Percentiles rank a stretch among this genome's conserved stretches.
phyloP scores from a whole-genome alignment of 2,329 filamentous ascomycete genomes.

The Emmonsia crescens region DNA sequence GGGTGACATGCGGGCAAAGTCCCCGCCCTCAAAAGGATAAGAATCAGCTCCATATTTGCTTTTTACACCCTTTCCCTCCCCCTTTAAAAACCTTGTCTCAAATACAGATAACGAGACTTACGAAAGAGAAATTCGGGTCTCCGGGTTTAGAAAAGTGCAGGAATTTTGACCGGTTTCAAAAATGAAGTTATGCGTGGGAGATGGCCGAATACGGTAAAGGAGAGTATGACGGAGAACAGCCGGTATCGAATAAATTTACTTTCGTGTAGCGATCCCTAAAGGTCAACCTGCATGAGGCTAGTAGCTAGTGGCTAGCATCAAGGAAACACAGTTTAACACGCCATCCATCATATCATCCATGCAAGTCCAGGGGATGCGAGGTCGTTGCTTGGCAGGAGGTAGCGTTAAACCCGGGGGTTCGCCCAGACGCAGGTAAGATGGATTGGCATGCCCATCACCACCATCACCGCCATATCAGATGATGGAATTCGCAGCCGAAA shows the following conservation, averaged over 20 bases:
- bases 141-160: background rate
- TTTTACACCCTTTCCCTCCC: background rate
- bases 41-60: background rate
- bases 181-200: background rate
- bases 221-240: background rate
- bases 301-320: background rate
- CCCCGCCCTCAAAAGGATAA: background rate
- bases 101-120: background rate
- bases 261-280: background rate
- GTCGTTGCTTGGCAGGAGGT: background rate
- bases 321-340: background rate
- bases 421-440: background rate
- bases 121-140: background rate
- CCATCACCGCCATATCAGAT: background rate
- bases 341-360: too few relatives aligned
- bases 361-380: background rate
- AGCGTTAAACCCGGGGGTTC: background rate
- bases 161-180: too few relatives aligned
- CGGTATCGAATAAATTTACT: background rate
- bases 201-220: background rate
- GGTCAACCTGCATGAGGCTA: background rate
- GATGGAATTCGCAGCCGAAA: background rate
- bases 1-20: background rate
- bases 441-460: background rate
- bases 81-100: background rate